These are phyloP conservation scores for peach (Prunus persica) DNA, from an alignment of 306 rosid genomes.

Conservation along the genomic window DNA sequence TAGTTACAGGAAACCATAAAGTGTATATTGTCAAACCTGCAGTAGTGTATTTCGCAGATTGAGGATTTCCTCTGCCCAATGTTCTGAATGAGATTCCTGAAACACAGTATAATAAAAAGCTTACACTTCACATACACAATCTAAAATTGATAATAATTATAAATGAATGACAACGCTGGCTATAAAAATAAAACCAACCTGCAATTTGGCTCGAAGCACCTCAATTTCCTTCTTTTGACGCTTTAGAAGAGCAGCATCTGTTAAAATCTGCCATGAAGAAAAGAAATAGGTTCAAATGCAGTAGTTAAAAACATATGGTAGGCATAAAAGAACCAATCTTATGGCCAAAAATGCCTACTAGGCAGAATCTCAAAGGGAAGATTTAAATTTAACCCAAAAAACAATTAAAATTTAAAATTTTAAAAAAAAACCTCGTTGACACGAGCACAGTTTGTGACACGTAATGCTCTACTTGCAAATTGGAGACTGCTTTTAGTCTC, in stretches of 20 bases:
- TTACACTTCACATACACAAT: conserved; percentile 9
- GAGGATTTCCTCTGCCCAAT: conserved; percentile 74
- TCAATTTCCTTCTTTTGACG: conserved; percentile 96
- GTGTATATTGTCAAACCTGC: conserved; percentile 49
- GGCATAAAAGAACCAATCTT: conserved; percentile 17
- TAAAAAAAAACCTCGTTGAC: conserved; percentile 79
- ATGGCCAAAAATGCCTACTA: conserved; percentile 2
- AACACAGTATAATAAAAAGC: conserved; percentile 13
- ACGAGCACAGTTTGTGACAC: conserved; percentile 89
- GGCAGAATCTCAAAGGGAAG: conserved; percentile 10
- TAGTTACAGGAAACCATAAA: conserved; percentile 19
- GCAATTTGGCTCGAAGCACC: conserved; percentile 85
- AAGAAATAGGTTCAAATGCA: conserved; percentile 19
- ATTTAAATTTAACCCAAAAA: conserved; percentile 15
- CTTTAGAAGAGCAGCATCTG: conserved; percentile 97
- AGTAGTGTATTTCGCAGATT: conserved; percentile 82
- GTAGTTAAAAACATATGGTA: conserved; percentile 7
- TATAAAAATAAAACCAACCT: conserved; percentile 47
- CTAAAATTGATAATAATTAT: neutral
- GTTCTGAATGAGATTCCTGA: conserved; percentile 96
- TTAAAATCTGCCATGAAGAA: conserved; percentile 63
- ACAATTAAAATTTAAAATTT: conserved; percentile 15
- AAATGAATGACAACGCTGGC: neutral
- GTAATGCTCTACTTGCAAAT: conserved; percentile 95
- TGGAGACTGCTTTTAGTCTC: conserved; percentile 98